Percentiles rank a stretch among this genome's conserved stretches.
Conservation (phyloP, 2,329 filamentous ascomycete genomes). For the Venturia carpophila region DNA sequence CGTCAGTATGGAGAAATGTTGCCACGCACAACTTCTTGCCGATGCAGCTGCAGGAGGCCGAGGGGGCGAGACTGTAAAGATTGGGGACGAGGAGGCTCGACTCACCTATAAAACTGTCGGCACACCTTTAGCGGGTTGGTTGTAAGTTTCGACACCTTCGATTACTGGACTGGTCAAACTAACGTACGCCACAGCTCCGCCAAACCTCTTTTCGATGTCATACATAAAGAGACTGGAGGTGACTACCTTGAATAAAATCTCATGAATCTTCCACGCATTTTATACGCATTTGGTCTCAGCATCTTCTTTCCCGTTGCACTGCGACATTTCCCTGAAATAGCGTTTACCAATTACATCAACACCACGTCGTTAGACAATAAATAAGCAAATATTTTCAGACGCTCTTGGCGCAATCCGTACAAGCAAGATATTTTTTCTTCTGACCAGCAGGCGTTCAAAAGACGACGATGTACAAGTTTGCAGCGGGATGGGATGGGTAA, state of each 20-base stretch:
- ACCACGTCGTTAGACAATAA: not conserved
- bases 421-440: no score
- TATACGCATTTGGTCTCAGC: no score
- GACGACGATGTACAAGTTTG: no score
- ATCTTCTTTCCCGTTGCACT: no score
- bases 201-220: constrained; percentile 63
- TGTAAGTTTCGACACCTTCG: constrained; percentile 28
- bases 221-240: constrained; percentile 52
- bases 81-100: constrained; percentile 58
- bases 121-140: constrained; percentile 55
- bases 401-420: not conserved
- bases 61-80: constrained; percentile 57
- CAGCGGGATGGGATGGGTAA: no score
- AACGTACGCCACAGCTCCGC: constrained; percentile 37
- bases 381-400: not conserved
- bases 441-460: no score
- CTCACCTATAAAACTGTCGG: constrained; percentile 62
- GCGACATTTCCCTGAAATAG: not conserved
- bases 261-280: not conserved
- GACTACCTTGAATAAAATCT: constrained; percentile 43
- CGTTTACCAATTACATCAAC: not conserved
- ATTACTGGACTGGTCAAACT: constrained; percentile 35
- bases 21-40: constrained; percentile 35
- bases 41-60: constrained; percentile 54
- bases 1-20: constrained; percentile 22